Conservation (phyloP, 225 moss, liverwort and hornwort species). For the Physcomitrium patens region DNA sequence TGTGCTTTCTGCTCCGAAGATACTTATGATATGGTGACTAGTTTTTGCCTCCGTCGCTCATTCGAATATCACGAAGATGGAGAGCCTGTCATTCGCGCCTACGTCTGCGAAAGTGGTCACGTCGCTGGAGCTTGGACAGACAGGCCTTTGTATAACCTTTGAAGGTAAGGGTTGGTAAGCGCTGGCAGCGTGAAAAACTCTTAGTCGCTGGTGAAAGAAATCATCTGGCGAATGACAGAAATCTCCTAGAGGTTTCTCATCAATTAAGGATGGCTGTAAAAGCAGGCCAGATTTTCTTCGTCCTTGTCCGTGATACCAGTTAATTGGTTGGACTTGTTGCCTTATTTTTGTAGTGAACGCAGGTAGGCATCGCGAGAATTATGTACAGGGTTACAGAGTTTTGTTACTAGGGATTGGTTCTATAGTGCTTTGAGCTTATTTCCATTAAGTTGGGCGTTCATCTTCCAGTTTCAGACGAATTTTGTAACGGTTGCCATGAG, state of each 20-base stretch:
- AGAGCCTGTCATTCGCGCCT: constrained; percentile 79
- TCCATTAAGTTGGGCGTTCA: background rate
- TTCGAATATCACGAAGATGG: constrained; percentile 84
- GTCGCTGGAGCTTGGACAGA: constrained; percentile 84
- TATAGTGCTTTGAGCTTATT: constrained; percentile 18
- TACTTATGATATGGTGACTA: constrained; percentile 83
- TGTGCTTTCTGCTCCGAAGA: constrained; percentile 69
- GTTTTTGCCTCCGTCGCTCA: constrained; percentile 79
- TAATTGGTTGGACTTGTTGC: constrained; percentile 7
- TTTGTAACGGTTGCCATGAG: background rate
- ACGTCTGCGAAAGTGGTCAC: constrained; percentile 76
- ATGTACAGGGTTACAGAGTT: constrained; percentile 1
- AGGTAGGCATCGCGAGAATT: constrained; percentile 4
- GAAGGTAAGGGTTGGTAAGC: background rate
- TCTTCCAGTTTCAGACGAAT: background rate
- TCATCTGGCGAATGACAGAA: background rate
- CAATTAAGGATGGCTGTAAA: background rate
- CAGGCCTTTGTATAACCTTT: constrained; percentile 62
- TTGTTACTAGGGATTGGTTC: constrained; percentile 10
- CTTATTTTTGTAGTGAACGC: constrained; percentile 9
- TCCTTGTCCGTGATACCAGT: background rate
- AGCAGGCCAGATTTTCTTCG: background rate
- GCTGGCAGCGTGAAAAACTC: constrained; percentile 6
- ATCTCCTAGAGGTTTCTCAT: background rate
- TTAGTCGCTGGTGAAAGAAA: background rate